Base-by-base conservation (phyloP, 345 rosid genomes). In the Viola odorata region DNA sequence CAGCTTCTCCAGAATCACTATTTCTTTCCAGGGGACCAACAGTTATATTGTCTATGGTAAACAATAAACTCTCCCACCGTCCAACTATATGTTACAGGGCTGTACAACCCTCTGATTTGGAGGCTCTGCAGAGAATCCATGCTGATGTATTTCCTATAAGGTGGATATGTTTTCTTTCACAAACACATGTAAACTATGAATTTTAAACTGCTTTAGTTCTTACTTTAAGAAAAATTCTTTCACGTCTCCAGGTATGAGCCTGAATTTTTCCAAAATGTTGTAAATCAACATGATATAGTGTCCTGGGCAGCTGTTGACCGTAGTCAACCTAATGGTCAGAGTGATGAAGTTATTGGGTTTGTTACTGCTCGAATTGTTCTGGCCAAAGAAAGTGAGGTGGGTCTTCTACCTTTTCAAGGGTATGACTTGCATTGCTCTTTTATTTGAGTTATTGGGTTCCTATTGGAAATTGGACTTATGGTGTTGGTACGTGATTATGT, bases 261-360 rank as follows among this genome's bases (percentile, higher is more conserved):
- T 58, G 96, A 89, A 75, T 89, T 87, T 77, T 92, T 89, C 79
- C 96, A 84, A 71, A 85, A 79, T 72, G 96, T 83, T 77, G 98
- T 92, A 52, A 79, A 77, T 76, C 85, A 82, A 60, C 81, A 74
- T 51, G 89, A 86, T 67, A 86, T 89, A 55, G 78, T 92, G 69
- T 81, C 98, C 12, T 92, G 96, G 96, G 98, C 85, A 74, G 98
- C 96, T 62, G 83, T 87, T 69, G 96, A 92, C 69, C 78, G 87
- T 53, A 81, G 81, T 71, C 84, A 86, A 37, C 84, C 87, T 49
- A 74, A 87, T 71, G 92, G 81, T 70, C 68, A 66, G 16, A 72
- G 75, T 58, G 91, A 92, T 53, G 96, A 87, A 75, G 85, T 89
- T 61, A 82, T 92, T 79, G 98, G 98, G 64, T 92, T 92, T 73